Evolutionary conservation across 176 grass and related monocot species (phyloP).

Genomic region (Tuctoria greenei): DNA sequence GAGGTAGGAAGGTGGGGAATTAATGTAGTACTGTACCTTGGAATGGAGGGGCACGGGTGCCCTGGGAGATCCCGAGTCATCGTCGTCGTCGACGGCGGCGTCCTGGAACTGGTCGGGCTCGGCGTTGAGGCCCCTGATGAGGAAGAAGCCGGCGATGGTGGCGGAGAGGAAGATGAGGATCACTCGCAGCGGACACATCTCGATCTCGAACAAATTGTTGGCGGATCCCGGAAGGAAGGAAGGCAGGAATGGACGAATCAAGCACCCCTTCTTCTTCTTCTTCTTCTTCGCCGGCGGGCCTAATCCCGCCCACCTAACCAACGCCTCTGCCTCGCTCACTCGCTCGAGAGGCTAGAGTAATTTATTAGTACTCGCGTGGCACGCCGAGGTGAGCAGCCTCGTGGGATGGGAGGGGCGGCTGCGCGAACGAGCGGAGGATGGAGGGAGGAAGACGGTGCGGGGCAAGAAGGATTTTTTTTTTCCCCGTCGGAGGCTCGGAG

Average conservation of each 20-base stretch:
- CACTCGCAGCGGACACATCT: constrained; percentile 85
- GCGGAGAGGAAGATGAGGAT: constrained; percentile 95
- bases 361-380: no score
- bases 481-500: no score
- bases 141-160: constrained; percentile 92
- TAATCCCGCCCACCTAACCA: no score
- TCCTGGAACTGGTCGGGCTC: constrained; percentile 46
- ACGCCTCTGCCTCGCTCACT: no score
- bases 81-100: not conserved
- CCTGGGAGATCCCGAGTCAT: constrained; percentile 6
- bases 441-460: no score
- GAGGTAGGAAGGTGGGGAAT: not conserved
- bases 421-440: no score
- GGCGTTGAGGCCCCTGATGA: constrained; percentile 62
- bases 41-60: constrained; percentile 27
- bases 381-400: no score
- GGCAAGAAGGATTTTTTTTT: no score
- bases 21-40: constrained; percentile 49
- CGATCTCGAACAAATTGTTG: not conserved
- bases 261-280: no score
- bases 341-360: no score
- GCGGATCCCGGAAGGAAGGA: not conserved
- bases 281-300: no score
- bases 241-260: not conserved
- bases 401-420: no score